These are phyloP conservation scores for Cystobasidium tubakii DNA, from an alignment of 768 basidiomycete species.

Conservation along the genomic window DNA sequence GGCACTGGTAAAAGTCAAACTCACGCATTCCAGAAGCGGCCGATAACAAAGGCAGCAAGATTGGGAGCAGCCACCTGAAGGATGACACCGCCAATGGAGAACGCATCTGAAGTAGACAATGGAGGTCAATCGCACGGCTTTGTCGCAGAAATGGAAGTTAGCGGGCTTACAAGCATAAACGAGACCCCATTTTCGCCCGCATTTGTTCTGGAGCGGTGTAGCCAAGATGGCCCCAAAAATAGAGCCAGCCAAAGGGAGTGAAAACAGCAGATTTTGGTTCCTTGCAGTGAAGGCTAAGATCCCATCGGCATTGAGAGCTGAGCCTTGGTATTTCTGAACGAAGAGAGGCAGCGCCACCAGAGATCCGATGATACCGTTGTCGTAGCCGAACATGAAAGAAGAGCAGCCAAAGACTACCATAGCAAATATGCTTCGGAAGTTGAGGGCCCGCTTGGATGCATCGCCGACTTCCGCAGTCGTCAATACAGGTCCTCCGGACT, in stretches of 20 bases:
- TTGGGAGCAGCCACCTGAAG: neutral
- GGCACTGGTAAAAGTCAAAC: neutral
- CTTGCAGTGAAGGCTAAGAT: neutral
- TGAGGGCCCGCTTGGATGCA: neutral
- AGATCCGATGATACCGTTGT: constrained; percentile 2
- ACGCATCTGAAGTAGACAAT: neutral
- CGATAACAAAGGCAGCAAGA: neutral
- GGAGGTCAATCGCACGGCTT: too few relatives aligned
- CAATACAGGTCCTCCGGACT: neutral
- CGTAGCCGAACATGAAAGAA: neutral
- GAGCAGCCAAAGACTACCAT: neutral
- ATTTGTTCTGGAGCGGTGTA: neutral
- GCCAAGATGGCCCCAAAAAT: neutral
- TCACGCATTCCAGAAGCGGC: constrained; percentile 1
- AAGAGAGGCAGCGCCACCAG: neutral
- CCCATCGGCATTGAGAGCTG: neutral
- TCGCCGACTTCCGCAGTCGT: neutral
- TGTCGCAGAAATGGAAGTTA: neutral
- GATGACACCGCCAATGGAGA: neutral
- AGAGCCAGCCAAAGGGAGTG: neutral
- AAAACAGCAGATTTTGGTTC: neutral
- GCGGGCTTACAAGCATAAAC: neutral
- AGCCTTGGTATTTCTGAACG: neutral
- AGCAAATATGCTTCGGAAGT: neutral
- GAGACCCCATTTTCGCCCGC: neutral